A percentile compares a stretch with the other conserved stretches of the same genome.
These are phyloP conservation scores for Trichoderma erinaceum DNA, from an alignment of 495 filamentous ascomycete species.

Conservation along the genomic window DNA sequence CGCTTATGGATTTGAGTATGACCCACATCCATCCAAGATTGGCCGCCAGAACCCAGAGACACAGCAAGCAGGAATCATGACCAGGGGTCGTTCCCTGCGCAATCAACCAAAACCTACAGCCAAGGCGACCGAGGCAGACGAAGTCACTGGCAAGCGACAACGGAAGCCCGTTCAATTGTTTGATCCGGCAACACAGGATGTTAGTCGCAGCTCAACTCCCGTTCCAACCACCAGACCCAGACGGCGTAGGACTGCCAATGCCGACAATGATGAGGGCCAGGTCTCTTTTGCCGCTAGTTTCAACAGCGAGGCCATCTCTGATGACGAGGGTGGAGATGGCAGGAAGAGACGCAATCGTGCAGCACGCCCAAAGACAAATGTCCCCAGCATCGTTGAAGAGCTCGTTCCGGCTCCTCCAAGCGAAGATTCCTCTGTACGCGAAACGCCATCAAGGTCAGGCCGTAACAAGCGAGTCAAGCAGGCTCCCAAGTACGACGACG, in stretches of 20 bases:
- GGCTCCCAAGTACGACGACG: constrained; percentile 4
- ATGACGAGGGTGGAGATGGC: neutral
- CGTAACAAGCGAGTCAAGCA: constrained; percentile 4
- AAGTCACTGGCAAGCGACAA: constrained; percentile 36
- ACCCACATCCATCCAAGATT: constrained; percentile 31
- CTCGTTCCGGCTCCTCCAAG: neutral
- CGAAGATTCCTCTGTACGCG: neutral
- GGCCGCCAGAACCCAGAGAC: constrained; percentile 41
- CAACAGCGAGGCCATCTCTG: neutral
- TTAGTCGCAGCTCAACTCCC: constrained; percentile 37
- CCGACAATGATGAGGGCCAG: constrained; percentile 9
- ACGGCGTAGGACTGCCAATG: constrained; percentile 21
- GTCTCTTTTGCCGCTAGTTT: neutral
- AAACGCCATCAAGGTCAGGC: neutral
- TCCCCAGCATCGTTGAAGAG: constrained; percentile 8
- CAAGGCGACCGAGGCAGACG: constrained; percentile 41
- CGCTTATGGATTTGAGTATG: constrained; percentile 42
- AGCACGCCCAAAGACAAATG: neutral
- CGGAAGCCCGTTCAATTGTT: constrained; percentile 37
- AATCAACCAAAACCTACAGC: constrained; percentile 41
- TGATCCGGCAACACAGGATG: constrained; percentile 32
- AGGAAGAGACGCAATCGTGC: neutral
- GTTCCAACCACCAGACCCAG: constrained; percentile 28
- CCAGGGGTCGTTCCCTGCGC: constrained; percentile 30
- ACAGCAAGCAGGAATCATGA: constrained; percentile 41